Evolutionary conservation across 441 rosid genomes (phyloP).

Genomic region (Pelargonium citronellum): DNA sequence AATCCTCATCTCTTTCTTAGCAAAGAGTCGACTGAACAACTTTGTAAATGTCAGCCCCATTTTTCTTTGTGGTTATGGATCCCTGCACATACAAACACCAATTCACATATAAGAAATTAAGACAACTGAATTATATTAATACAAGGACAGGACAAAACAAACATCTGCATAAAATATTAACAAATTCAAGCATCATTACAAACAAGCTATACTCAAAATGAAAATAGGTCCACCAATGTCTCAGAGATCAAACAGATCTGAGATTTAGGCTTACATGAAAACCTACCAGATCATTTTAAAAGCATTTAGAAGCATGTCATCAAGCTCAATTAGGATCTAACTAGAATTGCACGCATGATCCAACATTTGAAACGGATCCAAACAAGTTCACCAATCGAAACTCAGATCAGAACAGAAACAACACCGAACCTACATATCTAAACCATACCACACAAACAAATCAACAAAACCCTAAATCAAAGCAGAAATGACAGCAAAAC

Average conservation of each 20-base stretch:
- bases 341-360: neutral
- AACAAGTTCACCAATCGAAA: neutral
- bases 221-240: neutral
- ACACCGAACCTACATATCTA: neutral
- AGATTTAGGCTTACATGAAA: neutral
- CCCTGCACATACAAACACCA: neutral
- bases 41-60: conserved; percentile 6
- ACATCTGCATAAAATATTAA: neutral
- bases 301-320: neutral
- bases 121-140: neutral
- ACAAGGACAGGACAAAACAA: neutral
- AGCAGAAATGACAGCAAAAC: neutral
- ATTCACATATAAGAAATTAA: neutral
- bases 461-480: conserved; percentile 9
- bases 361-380: neutral
- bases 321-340: neutral
- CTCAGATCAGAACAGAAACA: neutral
- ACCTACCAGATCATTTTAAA: neutral
- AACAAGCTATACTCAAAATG: neutral
- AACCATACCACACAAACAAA: neutral
- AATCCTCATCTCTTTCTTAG: conserved; percentile 30
- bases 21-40: conserved; percentile 14
- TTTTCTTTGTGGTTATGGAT: neutral
- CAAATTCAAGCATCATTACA: neutral
- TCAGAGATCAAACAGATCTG: neutral